phyloP scores from a whole-genome alignment of 75 land plant genomes.

The Adiantum capillusveneris region DNA sequence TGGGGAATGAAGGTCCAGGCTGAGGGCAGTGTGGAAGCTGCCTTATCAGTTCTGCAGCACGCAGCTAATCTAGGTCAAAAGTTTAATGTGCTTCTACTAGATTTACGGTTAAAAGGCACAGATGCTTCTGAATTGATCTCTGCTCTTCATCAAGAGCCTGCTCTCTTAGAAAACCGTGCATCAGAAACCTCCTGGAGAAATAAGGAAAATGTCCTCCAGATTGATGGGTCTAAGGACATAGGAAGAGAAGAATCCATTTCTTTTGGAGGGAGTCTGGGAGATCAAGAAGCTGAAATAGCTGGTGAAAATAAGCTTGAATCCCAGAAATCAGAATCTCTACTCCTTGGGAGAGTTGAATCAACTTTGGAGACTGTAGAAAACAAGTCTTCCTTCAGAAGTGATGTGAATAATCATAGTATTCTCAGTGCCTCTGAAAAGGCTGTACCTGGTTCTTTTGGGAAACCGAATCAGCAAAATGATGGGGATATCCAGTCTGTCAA shows the following conservation, averaged over 20 bases:
- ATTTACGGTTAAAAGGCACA: constrained; percentile 26
- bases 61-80: constrained; percentile 17
- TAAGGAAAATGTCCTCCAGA: no score
- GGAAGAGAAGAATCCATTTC: no score
- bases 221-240: no score
- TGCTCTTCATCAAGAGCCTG: constrained; percentile 9
- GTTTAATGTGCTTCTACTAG: constrained; percentile 16
- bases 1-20: constrained; percentile 26
- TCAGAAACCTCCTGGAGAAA: not conserved
- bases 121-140: constrained; percentile 24
- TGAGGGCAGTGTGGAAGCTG: constrained; percentile 25
- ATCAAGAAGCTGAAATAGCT: no score
- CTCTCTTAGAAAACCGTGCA: not conserved
- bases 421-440: not conserved
- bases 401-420: not conserved
- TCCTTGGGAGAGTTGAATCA: no score
- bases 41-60: constrained; percentile 11
- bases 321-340: no score
- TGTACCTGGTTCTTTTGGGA: not conserved
- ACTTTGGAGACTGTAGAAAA: no score
- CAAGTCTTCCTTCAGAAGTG: not conserved
- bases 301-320: no score
- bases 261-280: no score
- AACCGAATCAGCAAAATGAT: no score
- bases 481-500: no score